Evolutionary conservation across 768 basidiomycete species (phyloP).

Genomic region (Pleurotus giganteus): DNA sequence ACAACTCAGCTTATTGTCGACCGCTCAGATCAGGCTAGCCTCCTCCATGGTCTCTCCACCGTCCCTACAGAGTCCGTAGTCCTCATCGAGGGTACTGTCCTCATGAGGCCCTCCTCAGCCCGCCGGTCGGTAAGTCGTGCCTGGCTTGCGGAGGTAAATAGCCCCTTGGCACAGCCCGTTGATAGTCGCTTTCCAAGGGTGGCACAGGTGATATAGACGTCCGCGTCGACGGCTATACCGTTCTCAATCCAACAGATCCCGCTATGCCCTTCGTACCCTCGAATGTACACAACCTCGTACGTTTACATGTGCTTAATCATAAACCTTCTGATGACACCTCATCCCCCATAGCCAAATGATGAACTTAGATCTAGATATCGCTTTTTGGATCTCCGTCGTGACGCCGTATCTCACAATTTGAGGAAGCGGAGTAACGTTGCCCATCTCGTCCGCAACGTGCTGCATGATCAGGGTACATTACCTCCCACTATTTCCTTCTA

Average conservation of each 20-base stretch:
- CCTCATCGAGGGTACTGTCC: constrained; percentile 71
- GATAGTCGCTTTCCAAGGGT: constrained; percentile 35
- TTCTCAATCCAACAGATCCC: constrained; percentile 76
- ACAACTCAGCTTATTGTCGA: constrained; percentile 75
- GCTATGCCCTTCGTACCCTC: constrained; percentile 85
- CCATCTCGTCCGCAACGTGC: constrained; percentile 66
- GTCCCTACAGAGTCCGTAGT: constrained; percentile 80
- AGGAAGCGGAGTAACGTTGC: constrained; percentile 82
- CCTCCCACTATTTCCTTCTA: constrained; percentile 10
- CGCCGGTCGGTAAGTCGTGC: constrained; percentile 52
- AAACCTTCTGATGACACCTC: constrained; percentile 9
- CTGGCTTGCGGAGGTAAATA: constrained; percentile 4
- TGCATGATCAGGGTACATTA: constrained; percentile 66
- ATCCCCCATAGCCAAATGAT: constrained; percentile 48
- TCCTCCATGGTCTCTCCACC: constrained; percentile 47
- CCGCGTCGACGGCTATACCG: constrained; percentile 59
- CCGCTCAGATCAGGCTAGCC: constrained; percentile 33
- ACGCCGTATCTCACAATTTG: constrained; percentile 72
- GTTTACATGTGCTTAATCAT: constrained; percentile 25
- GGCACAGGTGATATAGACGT: constrained; percentile 81
- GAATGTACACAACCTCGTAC: constrained; percentile 70
- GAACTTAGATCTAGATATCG: constrained; percentile 83
- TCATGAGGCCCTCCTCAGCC: constrained; percentile 58
- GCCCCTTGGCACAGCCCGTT: not conserved
- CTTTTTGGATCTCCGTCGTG: constrained; percentile 84